A percentile compares a stretch with the other conserved stretches of the same genome.
These are phyloP conservation scores for Clonostachys chloroleuca DNA, from an alignment of 2,329 filamentous ascomycete species.

Conservation along the genomic window DNA sequence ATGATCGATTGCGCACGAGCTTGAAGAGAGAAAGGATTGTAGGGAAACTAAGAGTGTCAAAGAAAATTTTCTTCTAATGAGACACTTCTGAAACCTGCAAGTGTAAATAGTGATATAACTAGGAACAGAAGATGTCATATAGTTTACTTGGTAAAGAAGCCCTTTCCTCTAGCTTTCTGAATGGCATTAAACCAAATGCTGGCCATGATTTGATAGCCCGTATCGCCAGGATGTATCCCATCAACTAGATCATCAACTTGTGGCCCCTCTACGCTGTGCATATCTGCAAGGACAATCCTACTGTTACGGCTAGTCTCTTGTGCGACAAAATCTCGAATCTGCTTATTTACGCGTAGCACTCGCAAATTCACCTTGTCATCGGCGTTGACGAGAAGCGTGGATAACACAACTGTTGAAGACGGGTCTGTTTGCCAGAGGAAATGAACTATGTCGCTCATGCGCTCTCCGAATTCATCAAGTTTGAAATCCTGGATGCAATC, in stretches of 20 bases:
- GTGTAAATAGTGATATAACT: too few species aligned
- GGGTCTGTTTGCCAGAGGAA: constrained; percentile 19
- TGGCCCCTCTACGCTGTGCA: constrained; percentile 20
- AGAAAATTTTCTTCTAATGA: too few species aligned
- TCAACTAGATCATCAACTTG: constrained; percentile 16
- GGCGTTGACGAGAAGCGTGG: constrained; percentile 20
- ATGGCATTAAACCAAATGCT: not conserved
- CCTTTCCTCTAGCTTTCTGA: too few species aligned
- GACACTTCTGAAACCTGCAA: too few species aligned
- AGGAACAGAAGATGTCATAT: too few species aligned
- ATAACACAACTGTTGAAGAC: constrained; percentile 15
- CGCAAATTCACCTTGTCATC: constrained; percentile 13
- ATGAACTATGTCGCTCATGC: constrained; percentile 19
- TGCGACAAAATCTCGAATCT: too few species aligned
- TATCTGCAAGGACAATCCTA: constrained; percentile 27
- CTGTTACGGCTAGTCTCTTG: not conserved
- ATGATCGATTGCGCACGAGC: too few species aligned
- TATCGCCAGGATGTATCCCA: not conserved
- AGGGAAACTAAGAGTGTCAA: too few species aligned
- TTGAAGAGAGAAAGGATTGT: too few species aligned
- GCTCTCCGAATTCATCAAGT: constrained; percentile 15
- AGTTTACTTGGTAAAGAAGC: too few species aligned
- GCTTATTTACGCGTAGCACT: constrained; percentile 1
- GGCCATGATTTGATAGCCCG: not conserved
- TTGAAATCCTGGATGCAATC: constrained; percentile 25